Percentiles rank a stretch among this genome's conserved stretches.
Evolutionary conservation across 148 eudicot species (phyloP).

Genomic region (Vaccinium macrocarpon): DNA sequence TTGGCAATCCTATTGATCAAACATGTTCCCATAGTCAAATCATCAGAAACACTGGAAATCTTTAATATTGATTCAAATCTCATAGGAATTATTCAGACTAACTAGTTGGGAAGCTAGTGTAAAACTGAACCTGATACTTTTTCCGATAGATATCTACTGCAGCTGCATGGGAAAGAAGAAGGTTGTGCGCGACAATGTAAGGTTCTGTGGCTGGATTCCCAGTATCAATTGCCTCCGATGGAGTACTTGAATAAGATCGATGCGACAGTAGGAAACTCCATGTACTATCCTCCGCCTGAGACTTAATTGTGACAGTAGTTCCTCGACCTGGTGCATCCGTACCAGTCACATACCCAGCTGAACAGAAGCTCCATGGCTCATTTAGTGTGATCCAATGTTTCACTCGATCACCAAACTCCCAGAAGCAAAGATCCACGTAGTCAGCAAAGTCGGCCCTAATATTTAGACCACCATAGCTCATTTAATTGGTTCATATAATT

Average conservation of each 20-base stretch:
- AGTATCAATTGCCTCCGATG: constrained; percentile 12
- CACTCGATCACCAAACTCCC: constrained; percentile 45
- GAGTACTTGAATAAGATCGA: neutral
- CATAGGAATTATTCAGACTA: too few relatives aligned
- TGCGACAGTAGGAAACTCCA: neutral
- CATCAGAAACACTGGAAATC: neutral
- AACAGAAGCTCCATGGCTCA: constrained; percentile 37
- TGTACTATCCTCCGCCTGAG: neutral
- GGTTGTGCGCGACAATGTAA: constrained; percentile 41
- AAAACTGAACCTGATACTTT: constrained; percentile 34
- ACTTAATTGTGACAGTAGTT: neutral
- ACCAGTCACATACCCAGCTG: constrained; percentile 23
- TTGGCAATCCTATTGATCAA: constrained; percentile 29
- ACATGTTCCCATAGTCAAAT: neutral
- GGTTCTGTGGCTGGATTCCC: constrained; percentile 42
- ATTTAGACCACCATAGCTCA: neutral
- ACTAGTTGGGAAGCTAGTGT: too few relatives aligned
- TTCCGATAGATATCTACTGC: constrained; percentile 39
- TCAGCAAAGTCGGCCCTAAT: constrained; percentile 44
- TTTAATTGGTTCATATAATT: too few relatives aligned
- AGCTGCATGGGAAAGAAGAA: constrained; percentile 52
- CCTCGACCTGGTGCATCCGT: constrained; percentile 38
- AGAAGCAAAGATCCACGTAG: constrained; percentile 47
- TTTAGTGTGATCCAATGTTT: constrained; percentile 59
- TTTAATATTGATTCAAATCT: too few relatives aligned